Evolutionary conservation across 78 protist genomes (phyloP), one percentile per base, ranked within the genome.

Genomic region (Speleostelium caveatum): DNA sequence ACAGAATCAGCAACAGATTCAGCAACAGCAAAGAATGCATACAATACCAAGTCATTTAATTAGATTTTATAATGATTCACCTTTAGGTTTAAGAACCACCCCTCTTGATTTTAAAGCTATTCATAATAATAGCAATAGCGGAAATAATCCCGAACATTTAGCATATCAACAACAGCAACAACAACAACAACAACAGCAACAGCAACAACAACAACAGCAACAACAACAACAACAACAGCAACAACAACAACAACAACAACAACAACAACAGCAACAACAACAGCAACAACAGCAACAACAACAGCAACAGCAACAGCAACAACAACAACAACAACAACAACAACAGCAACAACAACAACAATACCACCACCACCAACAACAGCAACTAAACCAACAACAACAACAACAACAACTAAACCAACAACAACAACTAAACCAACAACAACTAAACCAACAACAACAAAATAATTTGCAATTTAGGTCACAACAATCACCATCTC

Each of bases 381-480:
- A 10, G 53, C 53, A 45, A 14, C 6, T 14, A 14, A 45, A 45
- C 53, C 53, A 6, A 45, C 53, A 45, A 45, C 53, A 45, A 45
- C 53, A 45, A 45, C 53, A 45, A 10, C 53, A 45, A 45, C 45
- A 24, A 5, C 39, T 17, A 17, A 28, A 62, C 5, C 4, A 30
- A 24, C 32, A 53, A 53, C 59, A 72, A 55, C 62, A 72, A 35
- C 38, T 56, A 58, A 24, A 73, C 2, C 60, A 73, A 56, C 63
- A 58, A 58, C 63, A 58, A 19, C 16, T n/a, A n/a, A 4, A n/a
- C 19, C 63, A 58, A 58, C 60, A 51, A 72, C 36, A 55, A 72
- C 59, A 55, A 55, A 16, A 72, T 35, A 24, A 69, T 2, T 55
- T n/a, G 2, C 14, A 35, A 19, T 51, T 3, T 6, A 28, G 26